Evolutionary conservation across 2,329 filamentous ascomycete genomes (phyloP).

Genomic region (Aureobasidium uvarum): DNA sequence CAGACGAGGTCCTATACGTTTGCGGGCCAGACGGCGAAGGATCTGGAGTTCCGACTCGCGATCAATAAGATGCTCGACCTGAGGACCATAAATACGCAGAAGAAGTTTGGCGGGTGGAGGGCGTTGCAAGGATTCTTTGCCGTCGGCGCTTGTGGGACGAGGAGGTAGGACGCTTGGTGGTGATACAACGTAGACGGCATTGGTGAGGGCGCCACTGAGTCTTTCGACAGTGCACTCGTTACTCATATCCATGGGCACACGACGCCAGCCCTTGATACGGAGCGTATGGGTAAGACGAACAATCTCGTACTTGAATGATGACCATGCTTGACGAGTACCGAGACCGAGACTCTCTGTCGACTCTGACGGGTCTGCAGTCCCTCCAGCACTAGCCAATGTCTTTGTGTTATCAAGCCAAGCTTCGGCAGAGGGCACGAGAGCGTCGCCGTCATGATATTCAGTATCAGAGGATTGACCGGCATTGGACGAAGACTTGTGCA

Average conservation of each 20-base stretch:
- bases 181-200: slow-evolving; percentile 91
- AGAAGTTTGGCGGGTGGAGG: slow-evolving; percentile 67
- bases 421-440: slow-evolving; percentile 80
- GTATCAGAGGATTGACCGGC: slow-evolving; percentile 72
- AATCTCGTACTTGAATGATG: slow-evolving; percentile 88
- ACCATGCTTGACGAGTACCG: slow-evolving; percentile 60
- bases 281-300: slow-evolving; percentile 85
- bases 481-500: slow-evolving; percentile 45
- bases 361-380: slow-evolving; percentile 40
- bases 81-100: slow-evolving; percentile 87
- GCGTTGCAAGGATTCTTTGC: slow-evolving; percentile 30
- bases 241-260: slow-evolving; percentile 69
- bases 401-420: slow-evolving; percentile 85
- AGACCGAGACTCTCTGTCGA: slow-evolving; percentile 51
- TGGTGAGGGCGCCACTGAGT: slow-evolving; percentile 88
- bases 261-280: slow-evolving; percentile 85
- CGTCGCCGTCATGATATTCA: slow-evolving; percentile 77
- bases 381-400: slow-evolving; percentile 72
- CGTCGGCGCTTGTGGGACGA: slow-evolving; percentile 40
- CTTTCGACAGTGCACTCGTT: slow-evolving; percentile 68
- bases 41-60: slow-evolving; percentile 86
- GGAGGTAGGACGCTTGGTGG: slow-evolving; percentile 65
- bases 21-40: slow-evolving; percentile 77
- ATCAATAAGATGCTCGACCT: slow-evolving; percentile 95
- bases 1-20: slow-evolving; percentile 88